phyloP scores from a whole-genome alignment of 192 early-diverging fungal species.

The Ambispora gerdemannii region DNA sequence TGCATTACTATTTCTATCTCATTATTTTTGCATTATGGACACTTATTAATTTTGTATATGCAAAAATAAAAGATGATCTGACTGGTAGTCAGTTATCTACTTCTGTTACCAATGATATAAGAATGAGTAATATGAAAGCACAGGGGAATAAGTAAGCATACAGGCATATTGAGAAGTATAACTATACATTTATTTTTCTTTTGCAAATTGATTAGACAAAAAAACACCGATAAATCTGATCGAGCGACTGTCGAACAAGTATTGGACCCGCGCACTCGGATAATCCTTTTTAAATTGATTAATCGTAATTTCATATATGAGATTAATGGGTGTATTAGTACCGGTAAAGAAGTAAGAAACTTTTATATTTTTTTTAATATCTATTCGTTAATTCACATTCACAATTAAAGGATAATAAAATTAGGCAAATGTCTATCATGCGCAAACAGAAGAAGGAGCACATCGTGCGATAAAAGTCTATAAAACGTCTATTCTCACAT shows the following conservation, averaged over 20 bases:
- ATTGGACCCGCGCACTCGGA: slow-evolving; percentile 94
- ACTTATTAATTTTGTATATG: background rate
- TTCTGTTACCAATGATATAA: slow-evolving; percentile 54
- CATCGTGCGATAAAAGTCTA: slow-evolving; percentile 96
- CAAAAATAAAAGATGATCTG: slow-evolving; percentile 10
- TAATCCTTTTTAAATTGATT: slow-evolving; percentile 94
- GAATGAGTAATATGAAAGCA: slow-evolving; percentile 59
- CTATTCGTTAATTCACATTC: no score
- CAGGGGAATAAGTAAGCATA: slow-evolving; percentile 53
- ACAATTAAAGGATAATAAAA: no score
- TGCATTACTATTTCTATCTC: background rate
- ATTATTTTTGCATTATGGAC: background rate
- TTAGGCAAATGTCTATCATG: slow-evolving; percentile 96
- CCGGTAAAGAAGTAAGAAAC: slow-evolving; percentile 82
- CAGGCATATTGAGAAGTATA: background rate
- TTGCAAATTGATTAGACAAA: slow-evolving; percentile 29
- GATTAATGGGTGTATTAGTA: slow-evolving; percentile 96
- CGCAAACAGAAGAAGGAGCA: slow-evolving; percentile 73
- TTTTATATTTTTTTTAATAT: no score
- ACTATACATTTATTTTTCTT: background rate
- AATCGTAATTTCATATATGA: slow-evolving; percentile 87
- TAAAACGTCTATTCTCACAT: slow-evolving; percentile 96
- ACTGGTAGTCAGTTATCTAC: slow-evolving; percentile 30
- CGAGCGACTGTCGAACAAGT: slow-evolving; percentile 97
- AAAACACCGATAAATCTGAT: slow-evolving; percentile 80